These are phyloP conservation scores for Saccharum officinarum DNA, from an alignment of 176 grass and related monocot species.

Conservation along the genomic window DNA sequence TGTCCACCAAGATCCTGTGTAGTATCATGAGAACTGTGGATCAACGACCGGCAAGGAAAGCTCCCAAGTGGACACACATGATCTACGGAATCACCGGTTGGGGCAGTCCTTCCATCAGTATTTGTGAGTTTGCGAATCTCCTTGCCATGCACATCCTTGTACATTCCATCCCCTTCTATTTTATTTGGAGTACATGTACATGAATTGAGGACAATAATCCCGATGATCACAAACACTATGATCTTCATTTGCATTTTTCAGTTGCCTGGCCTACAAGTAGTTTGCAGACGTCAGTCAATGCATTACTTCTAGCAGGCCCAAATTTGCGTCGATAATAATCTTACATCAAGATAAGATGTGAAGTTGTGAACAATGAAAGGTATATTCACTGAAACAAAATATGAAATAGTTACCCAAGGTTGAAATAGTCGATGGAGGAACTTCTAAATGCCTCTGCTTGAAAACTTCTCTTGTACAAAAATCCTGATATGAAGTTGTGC, in stretches of 20 bases:
- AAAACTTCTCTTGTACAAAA: neutral
- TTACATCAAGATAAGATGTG: no score
- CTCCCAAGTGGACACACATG: conserved; percentile 38
- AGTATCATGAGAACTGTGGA: neutral
- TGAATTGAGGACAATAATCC: neutral
- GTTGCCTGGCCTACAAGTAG: neutral
- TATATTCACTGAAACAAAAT: neutral
- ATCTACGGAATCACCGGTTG: neutral
- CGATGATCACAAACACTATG: neutral
- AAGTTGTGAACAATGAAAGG: neutral
- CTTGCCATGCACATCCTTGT: neutral
- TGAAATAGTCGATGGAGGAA: neutral
- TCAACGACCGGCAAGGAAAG: conserved; percentile 15
- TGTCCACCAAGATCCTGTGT: neutral
- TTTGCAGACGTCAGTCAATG: neutral
- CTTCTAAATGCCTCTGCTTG: neutral
- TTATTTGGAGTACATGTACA: neutral
- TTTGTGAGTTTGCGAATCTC: conserved; percentile 4
- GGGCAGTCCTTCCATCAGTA: conserved; percentile 37
- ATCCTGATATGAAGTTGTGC: neutral
- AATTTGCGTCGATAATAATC: neutral
- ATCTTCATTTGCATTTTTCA: conserved; percentile 4
- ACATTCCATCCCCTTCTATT: neutral
- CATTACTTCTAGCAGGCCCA: neutral
- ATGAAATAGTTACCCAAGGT: conserved; percentile 5